Percentiles rank a stretch among this genome's conserved stretches.
Conservation (phyloP, 169 alveolate species). For the Plasmodium sp. region DNA sequence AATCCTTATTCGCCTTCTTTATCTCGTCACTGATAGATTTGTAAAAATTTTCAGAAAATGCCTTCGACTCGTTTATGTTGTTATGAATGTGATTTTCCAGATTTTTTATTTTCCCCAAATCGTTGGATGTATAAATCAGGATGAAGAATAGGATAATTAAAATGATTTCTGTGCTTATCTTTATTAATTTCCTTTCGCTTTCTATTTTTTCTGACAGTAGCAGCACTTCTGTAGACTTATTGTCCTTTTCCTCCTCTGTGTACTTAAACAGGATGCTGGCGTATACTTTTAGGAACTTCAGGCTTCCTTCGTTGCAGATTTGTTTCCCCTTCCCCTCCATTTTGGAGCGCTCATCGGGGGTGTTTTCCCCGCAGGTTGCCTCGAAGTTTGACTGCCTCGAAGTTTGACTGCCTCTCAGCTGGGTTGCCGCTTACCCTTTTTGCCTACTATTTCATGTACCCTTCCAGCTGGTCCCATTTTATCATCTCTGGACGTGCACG, state of each 20-base stretch:
- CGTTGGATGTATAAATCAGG: constrained; percentile 72
- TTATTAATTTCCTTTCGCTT: constrained; percentile 76
- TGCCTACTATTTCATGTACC: not conserved
- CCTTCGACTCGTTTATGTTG: constrained; percentile 23
- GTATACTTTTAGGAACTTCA: constrained; percentile 34
- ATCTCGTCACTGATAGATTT: constrained; percentile 31
- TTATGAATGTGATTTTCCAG: constrained; percentile 36
- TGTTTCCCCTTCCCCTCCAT: constrained; percentile 2
- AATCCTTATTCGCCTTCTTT: constrained; percentile 41
- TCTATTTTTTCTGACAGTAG: constrained; percentile 73
- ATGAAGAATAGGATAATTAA: constrained; percentile 76
- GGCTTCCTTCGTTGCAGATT: constrained; percentile 3
- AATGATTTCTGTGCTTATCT: constrained; percentile 69
- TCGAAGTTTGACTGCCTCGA: not conserved
- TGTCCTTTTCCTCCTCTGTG: constrained; percentile 49
- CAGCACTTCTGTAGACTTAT: constrained; percentile 13
- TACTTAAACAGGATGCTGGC: constrained; percentile 42
- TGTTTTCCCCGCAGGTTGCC: not conserved
- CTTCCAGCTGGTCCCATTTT: not conserved
- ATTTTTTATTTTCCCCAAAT: constrained; percentile 59
- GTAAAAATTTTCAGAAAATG: constrained; percentile 33
- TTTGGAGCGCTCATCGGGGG: not conserved
- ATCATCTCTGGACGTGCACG: not conserved
- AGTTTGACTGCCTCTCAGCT: not conserved
- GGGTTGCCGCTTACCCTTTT: too few species aligned